Percentiles rank a stretch among this genome's conserved stretches.
Evolutionary conservation across 2,329 filamentous ascomycete genomes (phyloP).

Genomic region (Verticillium albo-atrum): DNA sequence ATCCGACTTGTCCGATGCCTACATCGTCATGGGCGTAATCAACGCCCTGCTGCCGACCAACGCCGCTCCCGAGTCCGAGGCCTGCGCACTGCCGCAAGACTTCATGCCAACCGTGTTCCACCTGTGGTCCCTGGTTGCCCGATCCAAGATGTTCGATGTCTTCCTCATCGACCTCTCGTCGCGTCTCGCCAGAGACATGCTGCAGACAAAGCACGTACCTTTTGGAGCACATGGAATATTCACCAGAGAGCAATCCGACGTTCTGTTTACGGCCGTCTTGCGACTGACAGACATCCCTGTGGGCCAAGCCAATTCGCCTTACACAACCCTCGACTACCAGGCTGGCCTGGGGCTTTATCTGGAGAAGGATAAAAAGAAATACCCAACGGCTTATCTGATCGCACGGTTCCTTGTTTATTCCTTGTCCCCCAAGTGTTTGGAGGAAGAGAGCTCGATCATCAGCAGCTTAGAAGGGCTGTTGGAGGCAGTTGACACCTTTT

Average conservation of each 20-base stretch:
- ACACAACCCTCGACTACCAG: slow-evolving; percentile 77
- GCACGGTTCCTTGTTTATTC: slow-evolving; percentile 92
- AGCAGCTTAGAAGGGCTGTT: slow-evolving; percentile 85
- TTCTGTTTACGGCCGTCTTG: slow-evolving; percentile 88
- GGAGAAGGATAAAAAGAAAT: slow-evolving; percentile 89
- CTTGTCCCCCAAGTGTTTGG: slow-evolving; percentile 76
- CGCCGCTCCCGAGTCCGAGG: slow-evolving; percentile 65
- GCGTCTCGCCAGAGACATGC: slow-evolving; percentile 76
- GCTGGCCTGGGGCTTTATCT: slow-evolving; percentile 81
- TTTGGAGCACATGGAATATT: slow-evolving; percentile 90
- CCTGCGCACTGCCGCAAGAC: slow-evolving; percentile 78
- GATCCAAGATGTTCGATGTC: slow-evolving; percentile 82
- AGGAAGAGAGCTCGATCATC: slow-evolving; percentile 73
- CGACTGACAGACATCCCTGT: slow-evolving; percentile 93
- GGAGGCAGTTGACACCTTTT: slow-evolving; percentile 95
- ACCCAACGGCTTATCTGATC: slow-evolving; percentile 87
- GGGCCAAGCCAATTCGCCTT: slow-evolving; percentile 90
- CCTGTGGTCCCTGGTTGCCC: slow-evolving; percentile 87
- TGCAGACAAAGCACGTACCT: slow-evolving; percentile 68
- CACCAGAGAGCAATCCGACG: slow-evolving; percentile 82
- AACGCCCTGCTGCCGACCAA: slow-evolving; percentile 86
- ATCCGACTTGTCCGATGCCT: slow-evolving; percentile 86
- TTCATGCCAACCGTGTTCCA: slow-evolving; percentile 95
- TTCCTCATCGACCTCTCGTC: slow-evolving; percentile 89
- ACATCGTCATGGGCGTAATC: slow-evolving; percentile 83